Base-by-base conservation (phyloP, 1,139 yeast species). In the Suhomyces terraborum region DNA sequence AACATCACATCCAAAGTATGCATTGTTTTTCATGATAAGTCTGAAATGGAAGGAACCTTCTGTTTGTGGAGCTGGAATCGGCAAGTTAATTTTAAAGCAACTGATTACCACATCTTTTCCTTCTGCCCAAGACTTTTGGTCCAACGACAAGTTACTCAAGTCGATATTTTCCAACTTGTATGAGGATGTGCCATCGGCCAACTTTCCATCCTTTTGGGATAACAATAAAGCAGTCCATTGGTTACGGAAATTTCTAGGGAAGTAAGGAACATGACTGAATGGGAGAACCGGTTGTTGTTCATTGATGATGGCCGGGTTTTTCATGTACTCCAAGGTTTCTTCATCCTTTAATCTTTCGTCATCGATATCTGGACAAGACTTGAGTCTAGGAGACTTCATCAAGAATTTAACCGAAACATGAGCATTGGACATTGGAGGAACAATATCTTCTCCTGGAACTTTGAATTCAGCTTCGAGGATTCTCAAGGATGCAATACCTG, bases 361-460 rank as follows among this genome's bases (percentile, higher is more conserved):
- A 7, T 66, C 58, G 35, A 72, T 61, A 9, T 77, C 78, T 2
- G 84, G 80, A 50, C 73, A 65, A 14, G 83, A 79, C 58, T 82
- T 83, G 40, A 81, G 84, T 40, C 64, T 67, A 13, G 89, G 81
- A 2, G 95, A 86, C 54, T 84, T 82, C 29, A 88, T 80, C 35
- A 88, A 66, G 47, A 87, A 84, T 61, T 88, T 88, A 30, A 94
- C 53, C 21, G 82, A 80, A 47, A 94, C 68, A 59, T 88, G 91
- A 8, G 88, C 81, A 45, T 77, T 79, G 2, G 98, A 79, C 35
- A 68, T 62, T 25, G 97, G 95, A 3, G 95, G 79, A 9, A 93
- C 85, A 25, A 73, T 69, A 20, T 68, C 63, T 67, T 91, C 98
- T 27, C 98, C 98, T 3, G 96, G 95, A 32, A 91, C 96, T 49